These are phyloP conservation scores for Cryptococcus sp. DNA, from an alignment of 1,284 basidiomycete species.

Conservation along the genomic window DNA sequence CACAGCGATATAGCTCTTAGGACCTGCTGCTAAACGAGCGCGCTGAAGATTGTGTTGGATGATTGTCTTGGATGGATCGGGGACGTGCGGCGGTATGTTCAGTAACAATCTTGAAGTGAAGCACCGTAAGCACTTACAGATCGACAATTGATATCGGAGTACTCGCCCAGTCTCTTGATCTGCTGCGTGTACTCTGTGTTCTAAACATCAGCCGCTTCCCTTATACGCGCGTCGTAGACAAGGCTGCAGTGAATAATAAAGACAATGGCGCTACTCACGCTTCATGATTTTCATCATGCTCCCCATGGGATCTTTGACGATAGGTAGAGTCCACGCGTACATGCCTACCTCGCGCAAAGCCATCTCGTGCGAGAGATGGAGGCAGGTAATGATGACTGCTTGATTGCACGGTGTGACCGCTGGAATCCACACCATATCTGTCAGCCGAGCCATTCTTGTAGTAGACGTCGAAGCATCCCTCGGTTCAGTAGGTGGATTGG, in stretches of 20 bases:
- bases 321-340: slow-evolving; percentile 37
- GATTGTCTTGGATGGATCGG: slow-evolving; percentile 34
- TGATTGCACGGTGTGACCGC: slow-evolving; percentile 31
- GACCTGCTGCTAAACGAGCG: slow-evolving; percentile 35
- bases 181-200: slow-evolving; percentile 24
- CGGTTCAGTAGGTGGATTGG: too few species aligned
- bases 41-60: slow-evolving; percentile 39
- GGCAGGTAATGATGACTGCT: slow-evolving; percentile 37
- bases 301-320: slow-evolving; percentile 32
- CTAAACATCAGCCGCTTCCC: not conserved
- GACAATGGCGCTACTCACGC: slow-evolving; percentile 19
- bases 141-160: slow-evolving; percentile 14
- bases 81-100: slow-evolving; percentile 22
- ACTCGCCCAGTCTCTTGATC: slow-evolving; percentile 12
- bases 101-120: not conserved
- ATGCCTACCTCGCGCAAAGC: slow-evolving; percentile 32
- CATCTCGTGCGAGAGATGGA: slow-evolving; percentile 40
- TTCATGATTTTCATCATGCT: slow-evolving; percentile 44
- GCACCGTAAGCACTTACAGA: slow-evolving; percentile 7
- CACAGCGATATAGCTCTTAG: slow-evolving; percentile 34
- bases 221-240: not conserved
- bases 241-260: too few species aligned
- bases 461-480: too few species aligned
- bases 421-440: not conserved
- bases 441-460: not conserved